Base-by-base conservation (phyloP, 2,329 filamentous ascomycete genomes). In the Aspergillus tamarii region DNA sequence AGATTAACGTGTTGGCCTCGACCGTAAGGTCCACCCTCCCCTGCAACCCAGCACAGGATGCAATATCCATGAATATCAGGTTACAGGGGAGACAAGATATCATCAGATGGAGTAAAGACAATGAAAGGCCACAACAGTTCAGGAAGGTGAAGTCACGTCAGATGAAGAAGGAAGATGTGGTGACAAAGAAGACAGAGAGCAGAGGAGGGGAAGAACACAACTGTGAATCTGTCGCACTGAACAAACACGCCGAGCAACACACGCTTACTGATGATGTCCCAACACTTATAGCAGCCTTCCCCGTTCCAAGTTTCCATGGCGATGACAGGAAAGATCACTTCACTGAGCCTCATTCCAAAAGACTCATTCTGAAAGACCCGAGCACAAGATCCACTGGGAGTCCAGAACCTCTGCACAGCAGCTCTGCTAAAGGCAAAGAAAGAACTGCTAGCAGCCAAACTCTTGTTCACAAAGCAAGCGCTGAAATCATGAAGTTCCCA, bases 1-100 rank as follows among this genome's bases (percentile, higher is more conserved):
- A 70, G 21, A 59, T 71, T 5, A 53, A 54, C 9, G 50, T 59
- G 16, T 34, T 64, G 34, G 32, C 21, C 4, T 60, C 48, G 30
- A 34, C 36, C 2, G 28, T 46, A n/a, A 54, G 34, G 34, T 36
- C 32, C 28, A 48, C 7, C 21, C 34, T 36, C 59, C 32, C 63
- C 43, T 52, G 43, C 59, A 59, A 62, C 41, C 28, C 55, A 23
- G 30, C 34, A 41, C 34, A 4, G 14, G 48, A 45, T 48, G 16
- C 54, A 41, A 58, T 12, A n/a, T 54, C 36, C 62, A 23, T 23
- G 9, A 50, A 39, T 43, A 21, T 28, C 36, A 59, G 55, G 45
- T 52, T 48, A 36, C 61, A 63, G 57, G 58, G 52, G 52, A 54
- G 26, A 14, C 52, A 14, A 23, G 26, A 43, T 19, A 43, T 21